phyloP scores from a whole-genome alignment of 495 filamentous ascomycete species.

The Tuber borchii region DNA sequence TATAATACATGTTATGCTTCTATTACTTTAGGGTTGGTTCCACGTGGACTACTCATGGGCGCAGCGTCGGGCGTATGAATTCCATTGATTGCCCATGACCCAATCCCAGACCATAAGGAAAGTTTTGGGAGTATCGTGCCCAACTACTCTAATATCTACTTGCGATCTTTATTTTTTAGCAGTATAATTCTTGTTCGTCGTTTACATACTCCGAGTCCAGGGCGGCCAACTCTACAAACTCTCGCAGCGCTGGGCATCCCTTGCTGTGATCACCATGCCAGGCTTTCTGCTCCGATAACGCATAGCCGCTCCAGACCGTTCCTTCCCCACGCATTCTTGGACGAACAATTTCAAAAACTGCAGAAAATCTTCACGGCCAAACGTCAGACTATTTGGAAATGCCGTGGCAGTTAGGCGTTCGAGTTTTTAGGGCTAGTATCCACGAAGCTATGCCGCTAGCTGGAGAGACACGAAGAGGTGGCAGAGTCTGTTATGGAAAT shows the following conservation, averaged over 20 bases:
- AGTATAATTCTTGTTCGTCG: not conserved
- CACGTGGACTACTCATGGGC: not conserved
- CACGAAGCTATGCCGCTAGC: not conserved
- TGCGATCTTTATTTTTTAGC: not conserved
- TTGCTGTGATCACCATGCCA: not conserved
- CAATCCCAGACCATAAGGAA: not conserved
- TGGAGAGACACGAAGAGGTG: not conserved
- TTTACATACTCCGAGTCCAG: not conserved
- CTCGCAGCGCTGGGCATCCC: not conserved
- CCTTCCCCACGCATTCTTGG: not conserved
- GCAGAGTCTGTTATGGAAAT: not conserved
- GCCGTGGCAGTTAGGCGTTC: not conserved
- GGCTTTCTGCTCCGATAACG: not conserved
- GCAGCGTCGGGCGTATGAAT: not conserved
- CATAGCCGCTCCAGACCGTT: not conserved
- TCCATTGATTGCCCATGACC: not conserved
- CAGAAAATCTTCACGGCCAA: not conserved
- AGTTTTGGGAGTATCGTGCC: not conserved
- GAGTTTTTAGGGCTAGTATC: not conserved
- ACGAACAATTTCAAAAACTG: not conserved
- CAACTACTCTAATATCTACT: not conserved
- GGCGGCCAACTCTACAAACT: not conserved
- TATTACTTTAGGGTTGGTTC: not conserved
- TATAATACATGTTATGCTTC: not conserved
- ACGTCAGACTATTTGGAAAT: not conserved